Conservation (phyloP, 352 stramenopile species). For the Aphanomyces stellatus region DNA sequence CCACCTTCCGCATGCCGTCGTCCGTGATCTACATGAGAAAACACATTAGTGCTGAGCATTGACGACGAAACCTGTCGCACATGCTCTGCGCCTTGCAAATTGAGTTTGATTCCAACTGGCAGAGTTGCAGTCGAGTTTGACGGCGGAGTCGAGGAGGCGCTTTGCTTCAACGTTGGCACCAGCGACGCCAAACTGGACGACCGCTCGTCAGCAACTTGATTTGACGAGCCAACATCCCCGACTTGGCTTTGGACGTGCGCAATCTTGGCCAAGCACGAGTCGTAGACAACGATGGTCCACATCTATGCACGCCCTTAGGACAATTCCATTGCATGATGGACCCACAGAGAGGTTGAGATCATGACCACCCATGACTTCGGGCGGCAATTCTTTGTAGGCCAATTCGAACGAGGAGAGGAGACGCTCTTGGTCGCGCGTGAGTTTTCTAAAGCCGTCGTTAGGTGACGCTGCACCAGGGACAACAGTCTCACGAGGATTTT, state of each 20-base stretch:
- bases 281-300: slow-evolving; percentile 57
- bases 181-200: neutral
- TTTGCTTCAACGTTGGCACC: neutral
- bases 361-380: slow-evolving; percentile 44
- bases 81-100: slow-evolving; percentile 47
- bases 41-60: neutral
- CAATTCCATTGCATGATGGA: neutral
- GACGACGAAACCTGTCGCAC: neutral
- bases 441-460: no score
- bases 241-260: slow-evolving; percentile 11
- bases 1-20: slow-evolving; percentile 14
- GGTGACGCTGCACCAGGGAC: no score
- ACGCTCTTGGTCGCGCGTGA: neutral
- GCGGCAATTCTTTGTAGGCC: slow-evolving; percentile 49
- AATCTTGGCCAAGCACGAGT: slow-evolving; percentile 46
- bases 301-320: slow-evolving; percentile 23
- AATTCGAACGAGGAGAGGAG: slow-evolving; percentile 24
- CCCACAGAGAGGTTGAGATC: slow-evolving; percentile 57
- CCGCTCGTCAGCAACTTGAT: slow-evolving; percentile 32
- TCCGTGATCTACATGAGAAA: slow-evolving; percentile 8
- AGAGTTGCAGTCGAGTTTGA: slow-evolving; percentile 7
- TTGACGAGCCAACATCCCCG: slow-evolving; percentile 11
- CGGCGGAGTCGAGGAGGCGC: neutral
- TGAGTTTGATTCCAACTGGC: slow-evolving; percentile 27
- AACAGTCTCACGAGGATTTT: neutral